phyloP scores from a whole-genome alignment of 495 filamentous ascomycete species.

The Annulohypoxylon stygium region DNA sequence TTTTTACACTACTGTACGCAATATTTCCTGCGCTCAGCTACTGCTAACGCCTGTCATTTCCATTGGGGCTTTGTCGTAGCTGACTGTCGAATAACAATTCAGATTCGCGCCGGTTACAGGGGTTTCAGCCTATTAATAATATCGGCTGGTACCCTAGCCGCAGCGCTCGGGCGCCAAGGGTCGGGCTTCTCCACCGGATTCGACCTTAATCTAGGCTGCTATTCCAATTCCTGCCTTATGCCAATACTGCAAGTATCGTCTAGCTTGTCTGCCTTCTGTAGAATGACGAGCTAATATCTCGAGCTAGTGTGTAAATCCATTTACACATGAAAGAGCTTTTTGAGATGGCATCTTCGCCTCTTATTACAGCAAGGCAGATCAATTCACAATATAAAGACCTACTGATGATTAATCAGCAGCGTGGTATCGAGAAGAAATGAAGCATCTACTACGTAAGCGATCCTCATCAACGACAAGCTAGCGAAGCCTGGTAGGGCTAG shows the following conservation, averaged over 20 bases:
- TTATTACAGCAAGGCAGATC: not conserved
- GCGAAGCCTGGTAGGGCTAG: constrained; percentile 13
- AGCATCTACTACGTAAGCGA: constrained; percentile 4
- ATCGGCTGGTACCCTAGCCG: constrained; percentile 18
- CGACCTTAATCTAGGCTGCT: constrained; percentile 9
- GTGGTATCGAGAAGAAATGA: constrained; percentile 6
- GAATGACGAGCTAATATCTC: not conserved
- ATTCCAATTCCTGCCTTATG: constrained; percentile 9
- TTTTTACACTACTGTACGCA: not conserved
- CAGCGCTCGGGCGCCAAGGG: constrained; percentile 18
- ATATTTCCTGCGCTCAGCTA: constrained; percentile 7
- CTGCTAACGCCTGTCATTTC: constrained; percentile 12
- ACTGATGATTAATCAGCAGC: constrained; percentile 15
- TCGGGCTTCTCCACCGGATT: constrained; percentile 28
- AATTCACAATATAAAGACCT: not conserved
- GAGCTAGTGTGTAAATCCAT: not conserved
- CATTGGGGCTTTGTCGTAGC: not conserved
- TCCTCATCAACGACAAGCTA: not conserved
- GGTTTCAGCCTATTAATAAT: constrained; percentile 28
- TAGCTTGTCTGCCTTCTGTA: not conserved
- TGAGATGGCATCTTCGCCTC: not conserved
- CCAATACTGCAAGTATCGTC: constrained; percentile 11
- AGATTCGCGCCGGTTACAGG: constrained; percentile 10
- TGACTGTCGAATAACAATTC: not conserved
- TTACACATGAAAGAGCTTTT: not conserved